phyloP scores from a whole-genome alignment of 2,329 filamentous ascomycete species.

The Rugonectria rugulosa region DNA sequence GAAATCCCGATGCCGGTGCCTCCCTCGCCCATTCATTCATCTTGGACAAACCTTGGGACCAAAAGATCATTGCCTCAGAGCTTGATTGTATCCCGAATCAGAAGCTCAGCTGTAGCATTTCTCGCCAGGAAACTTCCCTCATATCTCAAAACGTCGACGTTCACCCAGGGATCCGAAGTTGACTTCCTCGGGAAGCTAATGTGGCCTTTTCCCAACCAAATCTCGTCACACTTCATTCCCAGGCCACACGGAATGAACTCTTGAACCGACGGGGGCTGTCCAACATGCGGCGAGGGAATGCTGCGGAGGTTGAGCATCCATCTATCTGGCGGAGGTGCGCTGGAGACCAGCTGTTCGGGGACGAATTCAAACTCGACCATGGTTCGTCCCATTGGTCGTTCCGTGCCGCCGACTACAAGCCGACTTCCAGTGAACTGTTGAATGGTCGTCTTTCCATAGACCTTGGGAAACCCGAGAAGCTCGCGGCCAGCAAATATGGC shows the following conservation, averaged over 20 bases:
- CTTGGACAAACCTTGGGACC: too few species aligned
- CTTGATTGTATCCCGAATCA: slow-evolving; percentile 8
- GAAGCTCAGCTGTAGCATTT: slow-evolving; percentile 14
- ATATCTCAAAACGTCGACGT: slow-evolving; percentile 17
- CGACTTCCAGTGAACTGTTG: slow-evolving; percentile 13
- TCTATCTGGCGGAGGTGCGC: slow-evolving; percentile 8
- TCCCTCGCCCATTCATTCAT: too few species aligned
- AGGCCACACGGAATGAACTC: slow-evolving; percentile 5
- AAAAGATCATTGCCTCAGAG: too few species aligned
- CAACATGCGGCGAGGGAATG: slow-evolving; percentile 9
- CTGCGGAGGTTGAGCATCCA: slow-evolving; percentile 20
- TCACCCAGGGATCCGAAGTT: slow-evolving; percentile 16
- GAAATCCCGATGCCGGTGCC: too few species aligned
- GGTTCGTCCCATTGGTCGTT: slow-evolving; percentile 11
- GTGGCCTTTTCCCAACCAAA: slow-evolving; percentile 11
- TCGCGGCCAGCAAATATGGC: slow-evolving; percentile 22
- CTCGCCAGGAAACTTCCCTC: slow-evolving; percentile 17
- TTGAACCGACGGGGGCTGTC: slow-evolving; percentile 7
- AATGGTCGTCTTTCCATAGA: slow-evolving; percentile 14
- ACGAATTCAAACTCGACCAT: slow-evolving; percentile 22
- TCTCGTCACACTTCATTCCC: not conserved
- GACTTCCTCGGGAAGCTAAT: slow-evolving; percentile 14
- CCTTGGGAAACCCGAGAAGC: slow-evolving; percentile 17
- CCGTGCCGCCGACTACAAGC: slow-evolving; percentile 3
- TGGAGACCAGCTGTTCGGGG: slow-evolving; percentile 6